Conservation (phyloP, 192 early-diverging fungal species). For the Coemansia biformis region DNA sequence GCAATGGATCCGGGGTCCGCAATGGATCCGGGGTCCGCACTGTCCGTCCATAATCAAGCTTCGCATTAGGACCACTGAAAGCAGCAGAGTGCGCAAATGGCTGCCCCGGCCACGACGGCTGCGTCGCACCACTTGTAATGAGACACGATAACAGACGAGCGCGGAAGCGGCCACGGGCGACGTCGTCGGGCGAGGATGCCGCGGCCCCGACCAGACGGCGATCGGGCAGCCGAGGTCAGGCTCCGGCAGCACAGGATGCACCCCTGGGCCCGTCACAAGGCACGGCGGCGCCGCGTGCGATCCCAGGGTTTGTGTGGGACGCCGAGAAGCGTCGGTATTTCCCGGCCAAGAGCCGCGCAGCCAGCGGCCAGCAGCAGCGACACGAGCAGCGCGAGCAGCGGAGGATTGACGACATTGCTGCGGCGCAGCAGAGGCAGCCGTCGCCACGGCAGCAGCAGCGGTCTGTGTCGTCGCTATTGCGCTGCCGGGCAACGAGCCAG, state of each 20-base stretch:
- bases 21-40: too few species aligned
- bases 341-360: constrained; percentile 23
- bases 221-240: too few species aligned
- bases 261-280: too few species aligned
- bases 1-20: too few species aligned
- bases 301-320: constrained; percentile 47
- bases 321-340: constrained; percentile 36
- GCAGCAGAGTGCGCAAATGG: too few species aligned
- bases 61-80: too few species aligned
- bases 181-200: not conserved
- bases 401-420: constrained; percentile 2
- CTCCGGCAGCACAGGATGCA: too few species aligned
- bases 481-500: not conserved
- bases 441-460: not conserved
- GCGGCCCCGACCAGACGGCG: too few species aligned
- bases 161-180: constrained; percentile 10
- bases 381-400: constrained; percentile 15
- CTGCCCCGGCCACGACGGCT: not conserved
- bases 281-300: constrained; percentile 5
- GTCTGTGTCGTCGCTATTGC: constrained; percentile 12
- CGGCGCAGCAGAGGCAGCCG: constrained; percentile 5
- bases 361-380: constrained; percentile 15
- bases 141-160: constrained; percentile 1
- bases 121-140: not conserved
- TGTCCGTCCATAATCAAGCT: too few species aligned